Evolutionary conservation across 805 yeast species (phyloP), one percentile per base, ranked within the genome.

Genomic region (Kregervanrija delftensis): DNA sequence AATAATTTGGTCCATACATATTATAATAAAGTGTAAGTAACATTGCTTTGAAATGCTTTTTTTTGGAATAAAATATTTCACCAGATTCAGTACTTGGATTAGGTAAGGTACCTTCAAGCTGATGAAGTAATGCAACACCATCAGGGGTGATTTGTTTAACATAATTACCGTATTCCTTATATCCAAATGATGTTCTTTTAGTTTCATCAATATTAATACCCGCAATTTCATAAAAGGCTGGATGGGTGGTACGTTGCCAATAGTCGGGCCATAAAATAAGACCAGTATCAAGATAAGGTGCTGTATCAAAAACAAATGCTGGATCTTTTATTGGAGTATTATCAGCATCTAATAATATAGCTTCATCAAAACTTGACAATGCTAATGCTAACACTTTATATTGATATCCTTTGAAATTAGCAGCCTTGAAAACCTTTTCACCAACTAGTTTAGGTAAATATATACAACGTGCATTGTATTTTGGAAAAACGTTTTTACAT

Each of bases 201-300:
- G 22, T 37, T n/a, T 47, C 40, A 16, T 63, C 54, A 9, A 54
- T 34, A 9, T 41, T 40, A 39, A 49, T 41, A 10, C 58, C 54
- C 1, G 53, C 46, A 28, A 55, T 52, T 14, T 72, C 64, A 56
- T 78, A 82, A 52, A 72, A 79, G 37, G 65, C 62, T 8, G 86
- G 86, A 3, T 80, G 68, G 0, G 86, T 78, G 3, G 83, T 74
- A 46, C 87, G 68, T 54, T 73, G 69, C 86, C 87, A 81, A 48
- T 76, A 76, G 59, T 80, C 86, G 1, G 87, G 87, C 88, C 87
- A 82, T 4, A 77, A 66, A 28, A 82, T 67, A 55, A 82, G 60
- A 1, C 87, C 86, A 13, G 65, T 59, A 8, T 68, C 59, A n/a
- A 49, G 42, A 56, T 71, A 81, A 6, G 81, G 75, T 37, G 71